Evolutionary conservation across 23 red algal species (phyloP), one percentile per base, ranked within the genome.

Genomic region (Gracilaria gracilis): DNA sequence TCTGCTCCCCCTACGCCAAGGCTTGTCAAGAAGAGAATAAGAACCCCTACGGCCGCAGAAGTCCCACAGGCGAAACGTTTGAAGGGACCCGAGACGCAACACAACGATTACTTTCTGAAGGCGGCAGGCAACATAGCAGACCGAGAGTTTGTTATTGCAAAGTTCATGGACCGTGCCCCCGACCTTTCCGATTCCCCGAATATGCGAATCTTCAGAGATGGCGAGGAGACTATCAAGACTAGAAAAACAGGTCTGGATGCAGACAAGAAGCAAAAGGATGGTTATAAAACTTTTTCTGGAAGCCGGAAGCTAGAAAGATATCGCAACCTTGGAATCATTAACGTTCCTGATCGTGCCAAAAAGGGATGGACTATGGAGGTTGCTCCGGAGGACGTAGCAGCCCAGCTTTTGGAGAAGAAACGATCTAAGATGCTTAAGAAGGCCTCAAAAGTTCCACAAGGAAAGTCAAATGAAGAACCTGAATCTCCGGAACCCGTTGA

Each of bases 321-420:
- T 16, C 37, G 24, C 8, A 89, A 89, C 17, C 85, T 74, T 27
- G 85, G 85, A 33, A 78, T 79, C 61, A 57, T 80, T 40, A 89
- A 37, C 69, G 53, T 78, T 79, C 71, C 51, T 9, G 85, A 80
- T 38, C 85, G 85, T 16, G 33, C 53, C 4, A 58, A 47, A n/a
- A 61, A 42, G 28, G 72, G 58, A 46, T 89, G 85, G 85, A 79
- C 70, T 24, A 61, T 89, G 20, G 85, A 89, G 38, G 85, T 89
- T 7, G 67, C 85, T 58, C 85, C 85, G 21, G 36, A 40, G 12
- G 38, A 73, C 38, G 67, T 73, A 20, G 67, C 67, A 73, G 4
- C 42, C 28, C 67, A 73, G 28, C 67, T 73, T 24, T 15, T n/a
- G 7, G 35, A 73, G 4, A 73, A 73, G 28, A 73, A 73, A 29